Evolutionary conservation across 192 early-diverging fungal genomes (phyloP), one percentile per base, ranked within the genome.

Genomic region (Podila epicladia): DNA sequence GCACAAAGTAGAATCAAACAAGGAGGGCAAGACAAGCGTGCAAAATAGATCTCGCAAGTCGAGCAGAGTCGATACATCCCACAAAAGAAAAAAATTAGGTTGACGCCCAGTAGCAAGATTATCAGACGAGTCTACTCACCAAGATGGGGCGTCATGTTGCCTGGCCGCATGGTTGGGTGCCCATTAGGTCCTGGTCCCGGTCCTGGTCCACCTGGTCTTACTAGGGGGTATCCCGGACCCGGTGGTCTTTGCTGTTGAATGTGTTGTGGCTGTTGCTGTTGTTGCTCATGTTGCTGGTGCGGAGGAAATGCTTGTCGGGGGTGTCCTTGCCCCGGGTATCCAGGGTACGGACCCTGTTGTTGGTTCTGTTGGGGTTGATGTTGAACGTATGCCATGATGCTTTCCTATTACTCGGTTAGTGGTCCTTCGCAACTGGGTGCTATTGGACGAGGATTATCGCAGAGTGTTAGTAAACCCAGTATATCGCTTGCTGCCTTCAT

Each of bases 181-280:
- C 15, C 67, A 58, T 26, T 33, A 53, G 32, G 77, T 66, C 12
- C 32, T 58, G 67, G 58, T 17, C 55, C 62, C 8, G 32, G 77
- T 66, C 12, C 32, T 58, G 67, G 58, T 17, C 55, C 62, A 4
- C 75, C 75, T 29, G 75, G 68, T 19, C 70, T 58, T 11, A 49
- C 65, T 58, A 67, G 71, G 11, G 22, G 41, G 58, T 62, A 68
- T 15, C 70, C 65, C 26, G 64, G 11, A 9, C 77, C 67, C 5
- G 71, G 71, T 11, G 55, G 53, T 32, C 49, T 49, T 35, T 62
- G 35, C 20, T 74, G 75, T 37, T 65, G 73, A 12, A 60, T 58
- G 12, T 73, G 72, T 15, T 50, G 72, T 33, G 71, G 75, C 19
- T 59, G 64, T 24, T 55, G 53, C 5, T 55, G 53, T 55, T 24